phyloP scores from a whole-genome alignment of 768 basidiomycete species.

The Boletus coccyginus region DNA sequence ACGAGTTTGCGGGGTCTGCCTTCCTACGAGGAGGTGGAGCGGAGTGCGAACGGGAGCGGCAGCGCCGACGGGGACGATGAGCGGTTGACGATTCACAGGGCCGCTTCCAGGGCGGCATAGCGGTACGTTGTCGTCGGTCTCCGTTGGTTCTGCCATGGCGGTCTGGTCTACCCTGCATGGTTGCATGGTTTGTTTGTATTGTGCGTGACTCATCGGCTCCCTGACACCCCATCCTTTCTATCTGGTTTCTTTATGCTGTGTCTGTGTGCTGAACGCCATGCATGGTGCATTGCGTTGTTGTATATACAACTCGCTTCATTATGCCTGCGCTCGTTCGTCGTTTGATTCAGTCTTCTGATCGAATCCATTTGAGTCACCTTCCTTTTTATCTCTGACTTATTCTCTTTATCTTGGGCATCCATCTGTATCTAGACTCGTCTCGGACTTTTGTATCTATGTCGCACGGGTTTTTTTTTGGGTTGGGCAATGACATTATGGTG shows the following conservation, averaged over 20 bases:
- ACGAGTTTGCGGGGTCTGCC: constrained; percentile 75
- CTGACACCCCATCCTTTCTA: neutral
- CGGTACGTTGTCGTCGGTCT: neutral
- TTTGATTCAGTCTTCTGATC: too few species aligned
- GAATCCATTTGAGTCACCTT: neutral
- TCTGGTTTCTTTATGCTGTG: neutral
- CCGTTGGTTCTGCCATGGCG: neutral
- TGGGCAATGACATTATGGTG: too few species aligned
- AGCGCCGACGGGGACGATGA: neutral
- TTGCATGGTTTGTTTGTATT: neutral
- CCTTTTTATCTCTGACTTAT: too few species aligned
- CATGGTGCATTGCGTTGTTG: neutral
- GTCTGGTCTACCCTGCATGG: neutral
- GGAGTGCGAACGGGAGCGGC: neutral
- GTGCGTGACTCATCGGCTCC: neutral
- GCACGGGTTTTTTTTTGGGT: neutral
- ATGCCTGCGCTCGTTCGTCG: too few species aligned
- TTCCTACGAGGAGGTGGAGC: constrained; percentile 74
- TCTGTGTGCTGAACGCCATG: neutral
- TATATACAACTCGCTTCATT: neutral
- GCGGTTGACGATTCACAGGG: constrained; percentile 8
- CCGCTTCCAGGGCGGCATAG: neutral
- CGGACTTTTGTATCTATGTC: neutral
- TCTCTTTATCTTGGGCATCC: neutral
- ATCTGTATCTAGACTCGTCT: neutral